Evolutionary conservation across 768 basidiomycete species (phyloP), one percentile per base, ranked within the genome.

Genomic region (Amanita thiersii): DNA sequence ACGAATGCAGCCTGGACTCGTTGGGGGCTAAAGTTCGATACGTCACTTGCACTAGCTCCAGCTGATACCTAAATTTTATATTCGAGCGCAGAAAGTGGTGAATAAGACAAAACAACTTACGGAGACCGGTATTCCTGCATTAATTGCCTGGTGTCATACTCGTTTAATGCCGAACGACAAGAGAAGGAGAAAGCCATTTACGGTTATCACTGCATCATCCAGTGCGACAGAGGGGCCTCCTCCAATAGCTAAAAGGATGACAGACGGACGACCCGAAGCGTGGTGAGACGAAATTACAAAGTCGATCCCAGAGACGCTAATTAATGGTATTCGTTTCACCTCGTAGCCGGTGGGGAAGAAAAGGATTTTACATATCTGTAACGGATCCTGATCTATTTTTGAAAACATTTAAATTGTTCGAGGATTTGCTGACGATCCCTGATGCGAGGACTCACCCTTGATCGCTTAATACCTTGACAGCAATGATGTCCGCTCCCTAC

Each of bases 321-420:
- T 9, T 30, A 35, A 35, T 3, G 36, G 8, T n/a, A 11, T 29
- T 29, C 32, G 8, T 11, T n/a, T 40, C 11, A 2, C 12, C 31
- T 17, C 23, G 29, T 30, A 15, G 21, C 39, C 12, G 21, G 40
- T 19, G 14, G 25, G 21, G 32, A 12, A 28, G n/a, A n/a, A n/a
- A n/a, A n/a, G n/a, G n/a, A n/a, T n/a, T 46, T 18, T 32, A 52
- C 55, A 56, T 50, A 19, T 54, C 45, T 1, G 52, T 40, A n/a
- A 44, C 35, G 2, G 46, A 15, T 0, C 53, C 50, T 30, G 40
- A 52, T 46, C 55, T 53, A 2, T 36, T 26, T n/a, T n/a, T n/a
- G n/a, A n/a, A n/a, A n/a, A n/a, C n/a, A n/a, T n/a, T n/a, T n/a
- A n/a, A n/a, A n/a, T n/a, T n/a, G n/a, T n/a, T n/a, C n/a, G n/a